Percentiles rank a stretch among this genome's conserved stretches.
phyloP scores from a whole-genome alignment of 1,139 yeast genomes.

The Tardiomyces depauwii region DNA sequence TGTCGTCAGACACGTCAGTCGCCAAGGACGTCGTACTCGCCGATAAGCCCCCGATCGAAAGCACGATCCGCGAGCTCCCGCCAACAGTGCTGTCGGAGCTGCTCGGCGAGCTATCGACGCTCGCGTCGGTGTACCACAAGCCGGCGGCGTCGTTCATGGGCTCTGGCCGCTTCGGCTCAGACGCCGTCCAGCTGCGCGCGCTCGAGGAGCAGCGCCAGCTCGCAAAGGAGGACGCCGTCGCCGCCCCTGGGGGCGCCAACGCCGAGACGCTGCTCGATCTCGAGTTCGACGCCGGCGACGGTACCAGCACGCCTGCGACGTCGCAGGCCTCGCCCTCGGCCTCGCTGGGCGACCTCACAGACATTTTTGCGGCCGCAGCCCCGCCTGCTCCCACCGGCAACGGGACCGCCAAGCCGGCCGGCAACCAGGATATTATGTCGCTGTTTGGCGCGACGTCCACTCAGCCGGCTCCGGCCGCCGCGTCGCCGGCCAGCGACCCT shows the following conservation, averaged over 20 bases:
- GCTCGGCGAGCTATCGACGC: slow-evolving; percentile 65
- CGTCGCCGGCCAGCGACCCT: slow-evolving; percentile 20
- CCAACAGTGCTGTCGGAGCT: slow-evolving; percentile 58
- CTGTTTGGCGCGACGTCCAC: slow-evolving; percentile 27
- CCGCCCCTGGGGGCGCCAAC: slow-evolving; percentile 21
- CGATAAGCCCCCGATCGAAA: slow-evolving; percentile 57
- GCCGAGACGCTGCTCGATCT: slow-evolving; percentile 82
- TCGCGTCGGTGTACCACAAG: slow-evolving; percentile 83
- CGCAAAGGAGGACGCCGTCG: slow-evolving; percentile 54
- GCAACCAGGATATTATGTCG: slow-evolving; percentile 35
- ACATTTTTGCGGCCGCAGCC: slow-evolving; percentile 20
- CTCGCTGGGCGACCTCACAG: slow-evolving; percentile 23
- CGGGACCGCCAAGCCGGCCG: slow-evolving; percentile 10
- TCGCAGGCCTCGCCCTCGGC: slow-evolving; percentile 15
- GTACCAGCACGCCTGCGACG: slow-evolving; percentile 10
- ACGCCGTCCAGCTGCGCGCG: slow-evolving; percentile 37
- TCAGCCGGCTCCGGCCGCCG: slow-evolving; percentile 6
- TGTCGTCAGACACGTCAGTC: slow-evolving; percentile 47
- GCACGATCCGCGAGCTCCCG: slow-evolving; percentile 62
- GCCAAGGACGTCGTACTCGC: slow-evolving; percentile 45
- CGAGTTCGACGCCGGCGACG: slow-evolving; percentile 41
- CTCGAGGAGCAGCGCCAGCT: slow-evolving; percentile 68
- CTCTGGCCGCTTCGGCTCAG: slow-evolving; percentile 32
- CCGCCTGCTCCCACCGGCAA: slow-evolving; percentile 8
- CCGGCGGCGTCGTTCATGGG: slow-evolving; percentile 64